Conservation (phyloP, 805 yeast genomes). For the Citeromyces nyonsensis region DNA sequence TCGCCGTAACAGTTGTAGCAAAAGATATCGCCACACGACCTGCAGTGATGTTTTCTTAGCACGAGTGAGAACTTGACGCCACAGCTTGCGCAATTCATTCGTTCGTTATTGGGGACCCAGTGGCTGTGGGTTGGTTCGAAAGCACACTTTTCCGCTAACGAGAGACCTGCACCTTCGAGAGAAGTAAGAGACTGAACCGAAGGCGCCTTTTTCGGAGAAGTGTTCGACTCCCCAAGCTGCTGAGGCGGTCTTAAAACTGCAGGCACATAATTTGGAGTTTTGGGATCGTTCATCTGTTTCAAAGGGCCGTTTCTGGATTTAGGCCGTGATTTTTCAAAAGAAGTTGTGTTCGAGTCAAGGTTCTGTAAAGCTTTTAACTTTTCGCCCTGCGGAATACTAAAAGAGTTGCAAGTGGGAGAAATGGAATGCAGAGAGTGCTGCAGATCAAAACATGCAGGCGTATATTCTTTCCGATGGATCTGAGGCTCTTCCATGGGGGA, state of each 20-base stretch:
- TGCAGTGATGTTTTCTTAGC: slow-evolving; percentile 28
- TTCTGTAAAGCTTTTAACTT: slow-evolving; percentile 6
- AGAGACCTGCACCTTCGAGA: not conserved
- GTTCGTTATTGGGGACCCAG: slow-evolving; percentile 30
- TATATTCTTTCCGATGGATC: slow-evolving; percentile 10
- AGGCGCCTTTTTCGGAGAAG: no score
- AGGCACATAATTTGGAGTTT: slow-evolving; percentile 32
- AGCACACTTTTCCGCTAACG: not conserved
- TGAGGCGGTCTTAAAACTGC: slow-evolving; percentile 30
- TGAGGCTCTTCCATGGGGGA: no score
- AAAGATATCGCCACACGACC: slow-evolving; percentile 33
- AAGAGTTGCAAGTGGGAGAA: slow-evolving; percentile 1
- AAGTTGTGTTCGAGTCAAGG: slow-evolving; percentile 9
- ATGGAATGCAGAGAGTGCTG: no score
- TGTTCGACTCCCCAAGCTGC: no score
- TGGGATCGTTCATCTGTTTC: slow-evolving; percentile 29
- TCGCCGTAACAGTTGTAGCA: slow-evolving; percentile 16
- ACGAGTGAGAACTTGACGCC: slow-evolving; percentile 11
- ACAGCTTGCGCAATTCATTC: slow-evolving; percentile 20
- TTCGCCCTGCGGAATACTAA: not conserved
- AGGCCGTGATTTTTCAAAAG: slow-evolving; percentile 3
- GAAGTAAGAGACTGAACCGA: not conserved
- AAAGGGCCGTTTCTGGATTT: slow-evolving; percentile 6
- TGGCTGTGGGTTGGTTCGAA: slow-evolving; percentile 33
- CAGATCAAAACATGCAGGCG: slow-evolving; percentile 32